phyloP scores from a whole-genome alignment of 129 eudicot species.

The Flaveria sonorensis region DNA sequence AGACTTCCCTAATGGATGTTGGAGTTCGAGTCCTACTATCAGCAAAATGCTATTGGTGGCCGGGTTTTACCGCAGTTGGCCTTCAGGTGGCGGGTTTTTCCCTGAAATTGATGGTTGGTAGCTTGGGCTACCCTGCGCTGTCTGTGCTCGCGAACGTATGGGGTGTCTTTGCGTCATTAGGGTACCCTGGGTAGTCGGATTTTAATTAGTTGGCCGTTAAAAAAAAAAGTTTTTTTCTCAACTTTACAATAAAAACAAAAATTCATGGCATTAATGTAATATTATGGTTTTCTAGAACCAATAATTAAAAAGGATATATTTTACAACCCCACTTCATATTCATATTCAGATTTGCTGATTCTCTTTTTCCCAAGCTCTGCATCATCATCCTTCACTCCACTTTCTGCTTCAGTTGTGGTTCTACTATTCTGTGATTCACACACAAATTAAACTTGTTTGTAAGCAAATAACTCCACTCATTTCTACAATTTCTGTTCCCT shows the following conservation, averaged over 20 bases:
- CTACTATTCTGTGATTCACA: background rate
- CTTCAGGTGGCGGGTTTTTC: no score
- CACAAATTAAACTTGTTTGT: constrained; percentile 23
- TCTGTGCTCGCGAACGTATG: no score
- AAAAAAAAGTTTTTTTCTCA: no score
- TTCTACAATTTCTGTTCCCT: background rate
- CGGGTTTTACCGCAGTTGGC: no score
- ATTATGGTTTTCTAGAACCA: background rate
- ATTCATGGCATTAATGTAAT: constrained; percentile 15
- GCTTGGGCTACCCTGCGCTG: no score
- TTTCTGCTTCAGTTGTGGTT: constrained; percentile 17
- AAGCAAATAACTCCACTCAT: background rate
- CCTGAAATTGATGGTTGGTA: no score
- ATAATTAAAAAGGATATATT: background rate
- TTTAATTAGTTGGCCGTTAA: no score
- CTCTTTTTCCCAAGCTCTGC: constrained; percentile 5
- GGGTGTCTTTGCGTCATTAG: no score
- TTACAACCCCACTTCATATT: background rate
- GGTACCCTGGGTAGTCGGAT: no score
- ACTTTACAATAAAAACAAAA: background rate
- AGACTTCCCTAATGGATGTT: no score
- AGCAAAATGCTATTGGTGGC: no score
- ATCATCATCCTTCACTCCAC: constrained; percentile 16
- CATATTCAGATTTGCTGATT: constrained; percentile 2
- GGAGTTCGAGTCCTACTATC: no score